These are phyloP conservation scores for Pseudogymnoascus sp. DNA, from an alignment of 2,329 filamentous ascomycete species.

Conservation along the genomic window DNA sequence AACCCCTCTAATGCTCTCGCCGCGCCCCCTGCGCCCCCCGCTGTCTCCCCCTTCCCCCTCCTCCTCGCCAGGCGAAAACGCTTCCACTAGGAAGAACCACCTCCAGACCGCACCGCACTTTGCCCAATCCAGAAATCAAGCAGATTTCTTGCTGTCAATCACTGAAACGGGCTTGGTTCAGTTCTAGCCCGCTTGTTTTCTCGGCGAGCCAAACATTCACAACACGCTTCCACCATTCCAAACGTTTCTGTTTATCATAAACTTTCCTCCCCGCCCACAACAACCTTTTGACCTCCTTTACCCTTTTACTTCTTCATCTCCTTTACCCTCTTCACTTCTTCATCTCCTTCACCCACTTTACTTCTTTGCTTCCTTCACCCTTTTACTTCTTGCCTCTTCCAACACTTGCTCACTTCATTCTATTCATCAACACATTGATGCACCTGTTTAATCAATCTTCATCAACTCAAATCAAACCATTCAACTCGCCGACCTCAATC, in stretches of 20 bases:
- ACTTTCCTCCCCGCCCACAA: not conserved
- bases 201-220: not conserved
- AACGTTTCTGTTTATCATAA: not conserved
- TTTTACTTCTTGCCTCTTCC: not conserved
- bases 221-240: not conserved
- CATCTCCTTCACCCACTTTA: not conserved
- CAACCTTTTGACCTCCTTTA: not conserved
- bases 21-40: not conserved
- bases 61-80: not conserved
- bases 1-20: not conserved
- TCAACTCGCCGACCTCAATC: not conserved
- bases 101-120: not conserved
- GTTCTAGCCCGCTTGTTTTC: not conserved
- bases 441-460: not conserved
- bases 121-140: not conserved
- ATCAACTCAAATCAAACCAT: not conserved
- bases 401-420: not conserved
- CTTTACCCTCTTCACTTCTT: not conserved
- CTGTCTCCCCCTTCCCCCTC: not conserved
- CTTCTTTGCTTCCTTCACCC: not conserved
- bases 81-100: not conserved
- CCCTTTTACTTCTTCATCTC: conserved; percentile 10
- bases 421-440: not conserved
- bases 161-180: not conserved
- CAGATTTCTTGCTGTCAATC: not conserved